Conservation (phyloP, 495 filamentous ascomycete genomes). For the Sphaerosporella brunnea region DNA sequence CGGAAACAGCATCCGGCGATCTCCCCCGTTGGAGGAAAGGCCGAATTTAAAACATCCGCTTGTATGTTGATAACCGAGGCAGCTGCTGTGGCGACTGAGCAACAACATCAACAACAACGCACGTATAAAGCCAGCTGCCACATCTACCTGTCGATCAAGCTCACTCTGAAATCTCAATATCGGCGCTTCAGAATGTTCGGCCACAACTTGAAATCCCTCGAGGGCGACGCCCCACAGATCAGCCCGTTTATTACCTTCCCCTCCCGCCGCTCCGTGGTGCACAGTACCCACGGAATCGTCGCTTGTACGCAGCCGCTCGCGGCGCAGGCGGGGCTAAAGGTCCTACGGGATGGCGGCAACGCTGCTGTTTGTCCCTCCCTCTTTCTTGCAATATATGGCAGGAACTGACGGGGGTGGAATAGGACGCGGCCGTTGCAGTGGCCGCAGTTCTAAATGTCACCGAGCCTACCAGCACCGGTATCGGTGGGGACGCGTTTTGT, state of each 20-base stretch:
- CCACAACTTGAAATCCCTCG: not conserved
- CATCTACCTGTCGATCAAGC: too few relatives aligned
- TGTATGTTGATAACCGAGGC: too few relatives aligned
- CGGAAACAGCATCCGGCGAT: too few relatives aligned
- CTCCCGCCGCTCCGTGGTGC: constrained; percentile 76
- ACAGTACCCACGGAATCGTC: constrained; percentile 79
- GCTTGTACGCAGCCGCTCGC: constrained; percentile 83
- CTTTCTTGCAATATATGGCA: not conserved
- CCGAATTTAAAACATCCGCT: too few relatives aligned
- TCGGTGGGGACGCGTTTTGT: constrained; percentile 96
- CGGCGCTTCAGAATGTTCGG: too few relatives aligned
- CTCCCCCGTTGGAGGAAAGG: too few relatives aligned
- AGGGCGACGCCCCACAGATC: not conserved
- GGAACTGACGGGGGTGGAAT: not conserved
- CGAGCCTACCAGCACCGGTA: constrained; percentile 85
- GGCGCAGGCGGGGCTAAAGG: constrained; percentile 65
- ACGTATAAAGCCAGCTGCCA: too few relatives aligned
- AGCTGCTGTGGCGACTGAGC: too few relatives aligned
- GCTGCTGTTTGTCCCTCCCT: constrained; percentile 48
- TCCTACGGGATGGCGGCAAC: constrained; percentile 78
- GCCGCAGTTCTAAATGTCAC: constrained; percentile 84
- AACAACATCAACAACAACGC: too few relatives aligned
- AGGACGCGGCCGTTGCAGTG: constrained; percentile 91
- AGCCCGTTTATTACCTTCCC: constrained; percentile 44
- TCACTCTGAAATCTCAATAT: too few relatives aligned